A percentile compares a stretch with the other conserved stretches of the same genome.
These are phyloP conservation scores for Teratosphaeria nubilosa DNA, from an alignment of 2,329 filamentous ascomycete species.

Conservation along the genomic window DNA sequence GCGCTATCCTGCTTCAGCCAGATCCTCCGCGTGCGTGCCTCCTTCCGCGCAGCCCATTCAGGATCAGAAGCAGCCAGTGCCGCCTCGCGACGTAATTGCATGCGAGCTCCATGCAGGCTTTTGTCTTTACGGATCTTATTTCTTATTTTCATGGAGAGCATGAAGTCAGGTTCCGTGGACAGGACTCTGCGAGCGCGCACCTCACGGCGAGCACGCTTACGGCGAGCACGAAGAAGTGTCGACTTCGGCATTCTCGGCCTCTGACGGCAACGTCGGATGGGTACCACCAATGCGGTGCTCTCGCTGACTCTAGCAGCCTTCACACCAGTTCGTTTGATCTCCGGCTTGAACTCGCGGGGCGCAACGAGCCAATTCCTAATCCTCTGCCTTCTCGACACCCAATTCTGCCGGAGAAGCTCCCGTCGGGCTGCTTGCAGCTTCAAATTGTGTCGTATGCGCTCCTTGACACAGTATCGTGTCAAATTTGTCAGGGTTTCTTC, in stretches of 20 bases:
- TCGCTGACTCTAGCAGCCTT: background rate
- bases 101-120: background rate
- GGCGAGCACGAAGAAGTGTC: background rate
- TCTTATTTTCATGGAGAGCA: background rate
- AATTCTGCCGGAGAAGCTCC: background rate
- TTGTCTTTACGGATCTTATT: background rate
- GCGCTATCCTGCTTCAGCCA: background rate
- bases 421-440: background rate
- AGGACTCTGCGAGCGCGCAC: background rate
- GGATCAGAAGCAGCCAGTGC: background rate
- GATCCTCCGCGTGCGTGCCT: background rate
- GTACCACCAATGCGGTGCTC: background rate
- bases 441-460: background rate
- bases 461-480: background rate
- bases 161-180: background rate
- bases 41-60: background rate
- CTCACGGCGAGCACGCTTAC: background rate
- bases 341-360: background rate
- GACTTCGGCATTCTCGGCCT: background rate
- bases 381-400: background rate
- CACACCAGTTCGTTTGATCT: background rate
- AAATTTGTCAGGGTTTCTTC: background rate
- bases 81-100: background rate
- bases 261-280: background rate
- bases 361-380: background rate